phyloP scores from a whole-genome alignment of 495 filamentous ascomycete species.

The Cairneyella variabilis region DNA sequence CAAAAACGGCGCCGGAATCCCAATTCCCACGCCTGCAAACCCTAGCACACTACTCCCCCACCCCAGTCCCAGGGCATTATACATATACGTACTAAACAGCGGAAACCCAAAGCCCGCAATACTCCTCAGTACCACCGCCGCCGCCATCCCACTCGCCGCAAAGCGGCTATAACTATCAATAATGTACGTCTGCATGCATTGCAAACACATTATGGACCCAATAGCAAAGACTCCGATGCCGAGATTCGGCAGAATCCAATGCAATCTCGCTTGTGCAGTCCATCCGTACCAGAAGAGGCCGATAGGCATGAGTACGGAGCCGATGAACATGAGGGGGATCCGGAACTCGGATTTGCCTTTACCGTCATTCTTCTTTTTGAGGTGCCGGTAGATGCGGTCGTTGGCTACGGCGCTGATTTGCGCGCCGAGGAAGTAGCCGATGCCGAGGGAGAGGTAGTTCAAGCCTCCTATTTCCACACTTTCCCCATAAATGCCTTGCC shows the following conservation, averaged over 20 bases:
- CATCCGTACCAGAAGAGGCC: slow-evolving; percentile 74
- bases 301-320: slow-evolving; percentile 53
- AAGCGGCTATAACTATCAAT: slow-evolving; percentile 75
- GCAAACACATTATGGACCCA: slow-evolving; percentile 63
- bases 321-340: slow-evolving; percentile 61
- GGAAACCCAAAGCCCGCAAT: slow-evolving; percentile 75
- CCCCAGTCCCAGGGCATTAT: slow-evolving; percentile 48
- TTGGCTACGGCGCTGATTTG: slow-evolving; percentile 59
- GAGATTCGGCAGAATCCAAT: slow-evolving; percentile 76
- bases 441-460: slow-evolving; percentile 57
- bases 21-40: slow-evolving; percentile 44
- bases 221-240: slow-evolving; percentile 56
- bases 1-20: slow-evolving; percentile 47
- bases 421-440: slow-evolving; percentile 51
- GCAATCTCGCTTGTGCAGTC: slow-evolving; percentile 55
- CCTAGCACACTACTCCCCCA: slow-evolving; percentile 56
- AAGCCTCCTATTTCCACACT: slow-evolving; percentile 59
- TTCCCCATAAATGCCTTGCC: slow-evolving; percentile 57
- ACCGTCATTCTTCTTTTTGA: slow-evolving; percentile 57
- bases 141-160: slow-evolving; percentile 69
- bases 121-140: slow-evolving; percentile 62
- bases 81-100: slow-evolving; percentile 69
- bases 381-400: slow-evolving; percentile 50
- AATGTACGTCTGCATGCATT: slow-evolving; percentile 71
- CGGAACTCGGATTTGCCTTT: slow-evolving; percentile 66